phyloP scores from a whole-genome alignment of 768 basidiomycete species.

The Suillus americanus region DNA sequence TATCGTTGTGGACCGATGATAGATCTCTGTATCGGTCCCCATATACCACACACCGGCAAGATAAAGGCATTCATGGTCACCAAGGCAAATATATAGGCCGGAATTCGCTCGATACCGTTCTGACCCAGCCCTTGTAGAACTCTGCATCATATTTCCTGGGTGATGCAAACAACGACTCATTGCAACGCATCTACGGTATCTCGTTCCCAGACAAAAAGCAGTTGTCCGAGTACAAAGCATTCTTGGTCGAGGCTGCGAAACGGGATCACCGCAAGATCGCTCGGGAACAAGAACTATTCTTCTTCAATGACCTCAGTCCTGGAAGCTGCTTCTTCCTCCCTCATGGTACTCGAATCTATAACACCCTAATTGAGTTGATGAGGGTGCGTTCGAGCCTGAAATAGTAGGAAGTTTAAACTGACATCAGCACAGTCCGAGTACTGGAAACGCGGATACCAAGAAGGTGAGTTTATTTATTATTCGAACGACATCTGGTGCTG shows the following conservation, averaged over 20 bases:
- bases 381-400: slow-evolving; percentile 52
- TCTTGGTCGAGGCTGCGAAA: slow-evolving; percentile 96
- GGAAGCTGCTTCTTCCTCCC: slow-evolving; percentile 97
- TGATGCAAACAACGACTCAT: slow-evolving; percentile 86
- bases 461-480: slow-evolving; percentile 48
- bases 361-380: slow-evolving; percentile 87
- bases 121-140: slow-evolving; percentile 49
- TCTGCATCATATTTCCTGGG: slow-evolving; percentile 99
- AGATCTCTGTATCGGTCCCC: slow-evolving; percentile 95
- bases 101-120: not conserved
- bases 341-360: slow-evolving; percentile 96
- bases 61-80: slow-evolving; percentile 98
- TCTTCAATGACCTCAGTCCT: slow-evolving; percentile 96
- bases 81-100: slow-evolving; percentile 54
- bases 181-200: slow-evolving; percentile 97
- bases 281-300: slow-evolving; percentile 97
- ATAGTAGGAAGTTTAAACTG: slow-evolving; percentile 10
- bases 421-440: slow-evolving; percentile 69
- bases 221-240: slow-evolving; percentile 89
- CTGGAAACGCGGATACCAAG: slow-evolving; percentile 92
- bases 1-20: slow-evolving; percentile 99
- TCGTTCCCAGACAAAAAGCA: slow-evolving; percentile 99
- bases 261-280: slow-evolving; percentile 97
- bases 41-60: slow-evolving; percentile 95
- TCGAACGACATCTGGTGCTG: slow-evolving; percentile 3